Conservation (phyloP, 2,329 filamentous ascomycete species). For the Akanthomyces dipterigenus region DNA sequence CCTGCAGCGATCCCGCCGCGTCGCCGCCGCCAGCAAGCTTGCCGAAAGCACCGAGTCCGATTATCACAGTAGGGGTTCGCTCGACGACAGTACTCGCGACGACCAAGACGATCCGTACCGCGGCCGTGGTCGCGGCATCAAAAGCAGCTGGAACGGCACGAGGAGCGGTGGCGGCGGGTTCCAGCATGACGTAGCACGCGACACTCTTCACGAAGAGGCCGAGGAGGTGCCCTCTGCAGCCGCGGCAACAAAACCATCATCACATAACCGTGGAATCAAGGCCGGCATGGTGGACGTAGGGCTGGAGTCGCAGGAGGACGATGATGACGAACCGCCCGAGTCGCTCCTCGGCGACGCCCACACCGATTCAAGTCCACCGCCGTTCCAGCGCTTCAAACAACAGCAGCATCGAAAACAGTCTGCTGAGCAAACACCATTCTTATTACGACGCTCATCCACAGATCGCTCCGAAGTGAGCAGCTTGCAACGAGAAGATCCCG, state of each 20-base stretch:
- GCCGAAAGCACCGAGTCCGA: slow-evolving; percentile 83
- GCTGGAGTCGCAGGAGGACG: slow-evolving; percentile 60
- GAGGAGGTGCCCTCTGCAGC: slow-evolving; percentile 33
- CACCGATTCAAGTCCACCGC: slow-evolving; percentile 48
- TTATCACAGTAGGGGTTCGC: slow-evolving; percentile 31
- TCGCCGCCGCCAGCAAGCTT: slow-evolving; percentile 77
- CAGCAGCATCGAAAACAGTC: slow-evolving; percentile 13
- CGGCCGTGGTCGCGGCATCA: slow-evolving; percentile 47
- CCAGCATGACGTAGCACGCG: slow-evolving; percentile 21
- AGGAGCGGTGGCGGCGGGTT: slow-evolving; percentile 36
- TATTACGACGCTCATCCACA: slow-evolving; percentile 36
- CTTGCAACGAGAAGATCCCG: slow-evolving; percentile 28
- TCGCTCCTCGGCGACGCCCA: slow-evolving; percentile 51
- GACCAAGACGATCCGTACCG: slow-evolving; percentile 31
- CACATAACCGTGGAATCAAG: slow-evolving; percentile 45
- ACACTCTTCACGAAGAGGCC: slow-evolving; percentile 34
- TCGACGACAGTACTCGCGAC: slow-evolving; percentile 25
- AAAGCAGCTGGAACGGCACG: slow-evolving; percentile 58
- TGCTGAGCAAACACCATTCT: slow-evolving; percentile 31
- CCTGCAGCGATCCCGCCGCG: slow-evolving; percentile 78
- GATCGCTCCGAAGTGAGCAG: slow-evolving; percentile 42
- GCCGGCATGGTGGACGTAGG: slow-evolving; percentile 72
- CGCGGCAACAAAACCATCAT: slow-evolving; percentile 16
- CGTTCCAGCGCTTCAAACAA: slow-evolving; percentile 54
- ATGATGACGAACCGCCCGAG: slow-evolving; percentile 50